Evolutionary conservation across 306 rosid genomes (phyloP).

Genomic region (Ceratonia siliqua): DNA sequence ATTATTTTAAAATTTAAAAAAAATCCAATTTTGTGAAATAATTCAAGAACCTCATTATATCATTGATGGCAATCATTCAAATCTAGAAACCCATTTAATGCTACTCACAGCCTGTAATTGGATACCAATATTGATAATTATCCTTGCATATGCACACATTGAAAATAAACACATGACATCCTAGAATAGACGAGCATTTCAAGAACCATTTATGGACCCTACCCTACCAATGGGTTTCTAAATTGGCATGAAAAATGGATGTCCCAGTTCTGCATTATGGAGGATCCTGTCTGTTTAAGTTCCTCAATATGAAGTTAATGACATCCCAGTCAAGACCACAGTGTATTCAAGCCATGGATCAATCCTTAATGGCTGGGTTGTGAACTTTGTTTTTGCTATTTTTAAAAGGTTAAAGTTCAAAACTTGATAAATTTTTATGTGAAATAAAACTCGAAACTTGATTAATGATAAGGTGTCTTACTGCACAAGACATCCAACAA

Average conservation of each 20-base stretch:
- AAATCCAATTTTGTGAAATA: conserved; percentile 23
- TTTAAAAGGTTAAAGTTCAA: too few species aligned
- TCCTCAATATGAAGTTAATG: conserved; percentile 57
- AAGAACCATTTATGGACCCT: conserved; percentile 42
- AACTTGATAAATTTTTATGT: too few species aligned
- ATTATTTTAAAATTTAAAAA: too few species aligned
- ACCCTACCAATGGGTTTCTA: conserved; percentile 43
- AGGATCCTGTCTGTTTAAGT: conserved; percentile 56
- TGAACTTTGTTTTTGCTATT: too few species aligned
- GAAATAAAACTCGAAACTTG: too few species aligned
- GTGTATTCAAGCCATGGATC: conserved; percentile 81
- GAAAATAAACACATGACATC: conserved; percentile 28
- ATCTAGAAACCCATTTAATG: conserved; percentile 19
- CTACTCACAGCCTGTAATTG: conserved; percentile 19
- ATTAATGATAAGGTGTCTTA: too few species aligned
- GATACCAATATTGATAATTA: conserved; percentile 24
- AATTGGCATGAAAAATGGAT: conserved; percentile 21
- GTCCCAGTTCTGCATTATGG: conserved; percentile 40
- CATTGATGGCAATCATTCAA: conserved; percentile 21
- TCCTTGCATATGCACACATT: conserved; percentile 25
- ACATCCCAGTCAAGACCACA: conserved; percentile 80
- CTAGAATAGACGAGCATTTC: conserved; percentile 11
- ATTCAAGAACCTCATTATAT: conserved; percentile 30
- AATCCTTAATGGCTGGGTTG: conserved; percentile 65
- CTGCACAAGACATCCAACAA: too few species aligned